Evolutionary conservation across 2,329 filamentous ascomycete genomes (phyloP), one percentile per base, ranked within the genome.

Genomic region (Penicillium sp.): DNA sequence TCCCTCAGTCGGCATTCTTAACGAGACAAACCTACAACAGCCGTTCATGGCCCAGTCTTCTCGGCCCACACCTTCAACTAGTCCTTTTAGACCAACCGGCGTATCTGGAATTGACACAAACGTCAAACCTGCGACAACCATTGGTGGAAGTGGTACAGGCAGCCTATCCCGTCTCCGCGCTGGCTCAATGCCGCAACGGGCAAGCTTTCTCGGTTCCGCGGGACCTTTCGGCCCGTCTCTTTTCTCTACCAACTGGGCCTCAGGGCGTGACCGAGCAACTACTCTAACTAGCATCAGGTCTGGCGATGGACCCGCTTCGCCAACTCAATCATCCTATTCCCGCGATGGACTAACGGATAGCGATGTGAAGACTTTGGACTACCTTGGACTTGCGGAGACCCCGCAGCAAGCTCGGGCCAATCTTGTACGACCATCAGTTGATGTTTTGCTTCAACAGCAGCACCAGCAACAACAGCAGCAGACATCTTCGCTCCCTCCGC

Each of bases 321-420:
- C 94, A 1, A 87, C 91, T 15, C 91, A 93, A 71, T 96, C 92
- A 7, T 88, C 91, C 1, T 94, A 94, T 73, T 96, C 92, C 11
- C 88, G 90, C 68, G 93, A 97, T 71, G 93, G 92, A 31, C 86
- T 90, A 50, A 90, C 88, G 19, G 94, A 98, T 72, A 91, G 89
- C 31, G 93, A 97, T 74, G 92, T 97, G 68, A 91, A 92, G 73
- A 99, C 95, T 2, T 82, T 99, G 69, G 95, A 99, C 76, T 99
- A 99, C 74, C 87, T 99, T 63, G 95, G 95, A 52, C 85, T 99
- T 54, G 94, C 93, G 35, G 95, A 98, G 77, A 96, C 93, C 17
- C 94, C 95, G 21, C 92, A 96, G 74, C 90, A 91, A 57, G 83
- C 87, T 63, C 87, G 89, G 65, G 90, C 91, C 53, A 90, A 89